Conservation (phyloP, 805 yeast genomes). For the Cyberlindnera xylosilytica region DNA sequence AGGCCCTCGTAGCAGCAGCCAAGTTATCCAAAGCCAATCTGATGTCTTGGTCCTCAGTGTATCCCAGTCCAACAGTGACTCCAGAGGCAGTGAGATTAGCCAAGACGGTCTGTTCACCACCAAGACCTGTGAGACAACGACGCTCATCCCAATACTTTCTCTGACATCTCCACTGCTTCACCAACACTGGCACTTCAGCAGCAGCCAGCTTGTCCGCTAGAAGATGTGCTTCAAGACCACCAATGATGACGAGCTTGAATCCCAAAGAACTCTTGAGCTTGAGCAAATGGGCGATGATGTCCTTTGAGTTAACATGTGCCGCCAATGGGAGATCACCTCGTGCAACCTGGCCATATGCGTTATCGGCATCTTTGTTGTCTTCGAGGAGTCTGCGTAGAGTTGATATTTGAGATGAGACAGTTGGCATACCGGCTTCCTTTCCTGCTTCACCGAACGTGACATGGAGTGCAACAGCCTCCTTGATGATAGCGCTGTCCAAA, state of each 20-base stretch:
- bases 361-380: constrained; percentile 1
- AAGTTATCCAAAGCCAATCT: constrained; percentile 7
- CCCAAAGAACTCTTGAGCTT: constrained; percentile 2
- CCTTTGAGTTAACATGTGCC: constrained; percentile 6
- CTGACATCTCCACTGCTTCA: constrained; percentile 9
- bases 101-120: constrained; percentile 7
- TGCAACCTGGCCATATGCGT: constrained; percentile 5
- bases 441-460: constrained; percentile 10
- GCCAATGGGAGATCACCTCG: constrained; percentile 9
- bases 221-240: constrained; percentile 10
- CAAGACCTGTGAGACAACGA: constrained; percentile 10
- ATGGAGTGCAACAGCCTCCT: constrained; percentile 8
- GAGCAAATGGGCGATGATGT: constrained; percentile 4
- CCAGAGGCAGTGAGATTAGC: constrained; percentile 7
- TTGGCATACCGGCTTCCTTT: constrained; percentile 4
- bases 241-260: constrained; percentile 5
- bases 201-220: neutral
- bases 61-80: constrained; percentile 5
- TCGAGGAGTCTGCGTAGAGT: constrained; percentile 1
- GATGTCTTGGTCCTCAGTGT: constrained; percentile 9
- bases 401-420: constrained; percentile 7
- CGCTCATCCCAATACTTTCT: constrained; percentile 13
- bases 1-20: constrained; percentile 6
- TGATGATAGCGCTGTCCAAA: neutral
- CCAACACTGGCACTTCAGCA: constrained; percentile 6